A percentile compares a stretch with the other conserved stretches of the same genome.
phyloP scores from a whole-genome alignment of 1,284 basidiomycete species.

The Grifola frondosa region DNA sequence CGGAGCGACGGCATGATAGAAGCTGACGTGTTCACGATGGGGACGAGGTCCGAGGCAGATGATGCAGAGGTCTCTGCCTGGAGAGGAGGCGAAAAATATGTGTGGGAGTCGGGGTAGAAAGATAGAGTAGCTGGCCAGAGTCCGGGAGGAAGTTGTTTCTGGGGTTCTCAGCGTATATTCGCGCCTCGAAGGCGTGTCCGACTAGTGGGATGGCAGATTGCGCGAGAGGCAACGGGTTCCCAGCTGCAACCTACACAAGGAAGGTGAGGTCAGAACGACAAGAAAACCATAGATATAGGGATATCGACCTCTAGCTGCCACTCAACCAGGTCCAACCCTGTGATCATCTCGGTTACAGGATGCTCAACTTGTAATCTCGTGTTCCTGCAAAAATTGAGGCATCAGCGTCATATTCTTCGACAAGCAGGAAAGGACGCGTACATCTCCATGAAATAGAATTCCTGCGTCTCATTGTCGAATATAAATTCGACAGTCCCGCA shows the following conservation, averaged over 20 bases:
- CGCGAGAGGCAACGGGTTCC: slow-evolving; percentile 77
- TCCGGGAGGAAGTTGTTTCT: slow-evolving; percentile 91
- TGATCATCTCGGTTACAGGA: slow-evolving; percentile 95
- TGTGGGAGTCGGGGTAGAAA: slow-evolving; percentile 74
- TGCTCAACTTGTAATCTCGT: slow-evolving; percentile 93
- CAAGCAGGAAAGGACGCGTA: slow-evolving; percentile 35
- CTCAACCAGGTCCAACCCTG: slow-evolving; percentile 88
- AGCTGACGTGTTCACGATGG: slow-evolving; percentile 39
- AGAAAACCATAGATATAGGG: not conserved
- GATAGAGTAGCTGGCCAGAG: slow-evolving; percentile 79
- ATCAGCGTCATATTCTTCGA: not conserved
- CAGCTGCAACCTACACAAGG: slow-evolving; percentile 73
- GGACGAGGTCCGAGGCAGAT: slow-evolving; percentile 19
- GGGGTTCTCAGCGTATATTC: slow-evolving; percentile 98
- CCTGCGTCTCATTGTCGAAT: slow-evolving; percentile 82
- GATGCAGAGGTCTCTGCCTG: slow-evolving; percentile 32
- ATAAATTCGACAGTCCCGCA: slow-evolving; percentile 95
- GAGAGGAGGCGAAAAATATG: slow-evolving; percentile 56
- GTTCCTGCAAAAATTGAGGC: slow-evolving; percentile 57
- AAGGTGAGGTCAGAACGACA: slow-evolving; percentile 1
- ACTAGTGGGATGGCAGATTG: slow-evolving; percentile 81
- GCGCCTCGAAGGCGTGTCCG: slow-evolving; percentile 92
- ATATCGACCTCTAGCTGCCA: slow-evolving; percentile 82
- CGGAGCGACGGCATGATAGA: slow-evolving; percentile 65
- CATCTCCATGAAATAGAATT: slow-evolving; percentile 96